phyloP scores from a whole-genome alignment of 208 protist species.

The Paratrypanosoma confusum region DNA sequence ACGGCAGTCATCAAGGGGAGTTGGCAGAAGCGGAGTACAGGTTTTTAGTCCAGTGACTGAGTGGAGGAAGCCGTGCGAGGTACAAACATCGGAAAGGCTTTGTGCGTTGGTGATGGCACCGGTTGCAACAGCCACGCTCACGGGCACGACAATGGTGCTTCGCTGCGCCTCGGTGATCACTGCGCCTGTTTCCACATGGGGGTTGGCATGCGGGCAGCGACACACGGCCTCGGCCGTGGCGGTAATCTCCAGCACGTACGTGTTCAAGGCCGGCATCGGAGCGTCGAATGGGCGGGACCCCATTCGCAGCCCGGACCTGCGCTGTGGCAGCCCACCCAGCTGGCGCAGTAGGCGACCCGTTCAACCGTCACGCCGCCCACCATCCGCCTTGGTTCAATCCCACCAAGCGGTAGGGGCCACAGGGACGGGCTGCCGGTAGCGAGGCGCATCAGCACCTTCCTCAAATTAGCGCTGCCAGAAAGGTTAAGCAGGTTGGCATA shows the following conservation, averaged over 20 bases:
- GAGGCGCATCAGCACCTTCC: constrained; percentile 60
- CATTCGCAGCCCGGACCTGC: constrained; percentile 72
- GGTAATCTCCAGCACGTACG: constrained; percentile 33
- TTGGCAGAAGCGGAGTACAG: constrained; percentile 75
- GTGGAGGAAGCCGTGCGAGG: constrained; percentile 53
- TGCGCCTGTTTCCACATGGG: constrained; percentile 59
- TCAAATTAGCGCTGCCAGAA: constrained; percentile 70
- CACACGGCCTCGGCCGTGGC: constrained; percentile 62
- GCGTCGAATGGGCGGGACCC: too few relatives aligned
- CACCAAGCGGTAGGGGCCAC: constrained; percentile 72
- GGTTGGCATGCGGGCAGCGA: constrained; percentile 44
- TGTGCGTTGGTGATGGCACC: constrained; percentile 62
- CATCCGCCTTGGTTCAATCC: constrained; percentile 77
- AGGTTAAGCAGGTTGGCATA: constrained; percentile 77
- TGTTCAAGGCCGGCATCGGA: too few relatives aligned
- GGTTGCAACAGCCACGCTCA: constrained; percentile 50
- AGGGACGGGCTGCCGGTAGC: constrained; percentile 67
- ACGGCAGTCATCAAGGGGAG: too few relatives aligned
- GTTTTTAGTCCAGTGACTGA: constrained; percentile 71
- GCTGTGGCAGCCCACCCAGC: constrained; percentile 74
- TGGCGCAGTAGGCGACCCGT: constrained; percentile 66
- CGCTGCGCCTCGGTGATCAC: constrained; percentile 57
- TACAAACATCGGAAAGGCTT: constrained; percentile 34
- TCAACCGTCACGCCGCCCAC: constrained; percentile 65
- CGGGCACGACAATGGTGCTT: constrained; percentile 40